Percentiles rank a stretch among this genome's conserved stretches.
Evolutionary conservation across 129 eudicot species (phyloP).

Genomic region (Heracleum sosnowskyi): DNA sequence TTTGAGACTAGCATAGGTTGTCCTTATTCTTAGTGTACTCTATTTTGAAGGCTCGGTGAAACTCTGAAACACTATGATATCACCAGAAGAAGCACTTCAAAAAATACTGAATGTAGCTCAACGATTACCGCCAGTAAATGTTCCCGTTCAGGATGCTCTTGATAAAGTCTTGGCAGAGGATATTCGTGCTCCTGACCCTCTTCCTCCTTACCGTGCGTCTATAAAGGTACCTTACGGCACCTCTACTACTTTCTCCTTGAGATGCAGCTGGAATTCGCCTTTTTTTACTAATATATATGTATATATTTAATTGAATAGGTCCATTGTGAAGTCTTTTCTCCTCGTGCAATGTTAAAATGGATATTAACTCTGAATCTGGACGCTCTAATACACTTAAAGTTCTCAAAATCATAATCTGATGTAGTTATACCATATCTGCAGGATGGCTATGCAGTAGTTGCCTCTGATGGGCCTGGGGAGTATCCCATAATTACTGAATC

Average conservation of each 20-base stretch:
- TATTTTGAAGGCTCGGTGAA: neutral
- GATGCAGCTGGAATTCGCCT: too few relatives aligned
- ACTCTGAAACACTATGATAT: constrained; percentile 30
- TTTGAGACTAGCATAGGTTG: neutral
- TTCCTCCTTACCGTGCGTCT: constrained; percentile 83
- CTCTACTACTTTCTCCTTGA: neutral
- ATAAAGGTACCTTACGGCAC: constrained; percentile 32
- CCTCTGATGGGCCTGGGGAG: constrained; percentile 94
- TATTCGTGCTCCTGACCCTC: constrained; percentile 70
- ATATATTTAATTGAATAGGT: neutral
- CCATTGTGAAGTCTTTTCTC: neutral
- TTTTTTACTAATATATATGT: too few relatives aligned
- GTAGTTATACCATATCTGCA: constrained; percentile 11
- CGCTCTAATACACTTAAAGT: neutral
- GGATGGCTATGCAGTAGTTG: constrained; percentile 96
- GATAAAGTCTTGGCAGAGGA: constrained; percentile 64
- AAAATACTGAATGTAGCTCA: constrained; percentile 41
- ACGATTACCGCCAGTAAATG: constrained; percentile 49
- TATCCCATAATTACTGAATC: constrained; percentile 84
- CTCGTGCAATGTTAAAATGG: neutral
- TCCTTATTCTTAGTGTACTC: neutral
- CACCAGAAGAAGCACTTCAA: constrained; percentile 57
- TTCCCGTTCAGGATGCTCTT: constrained; percentile 59
- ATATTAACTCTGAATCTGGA: neutral
- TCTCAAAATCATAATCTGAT: neutral